Evolutionary conservation across 139 green algal genomes (phyloP).

Genomic region (Volvox africanus): DNA sequence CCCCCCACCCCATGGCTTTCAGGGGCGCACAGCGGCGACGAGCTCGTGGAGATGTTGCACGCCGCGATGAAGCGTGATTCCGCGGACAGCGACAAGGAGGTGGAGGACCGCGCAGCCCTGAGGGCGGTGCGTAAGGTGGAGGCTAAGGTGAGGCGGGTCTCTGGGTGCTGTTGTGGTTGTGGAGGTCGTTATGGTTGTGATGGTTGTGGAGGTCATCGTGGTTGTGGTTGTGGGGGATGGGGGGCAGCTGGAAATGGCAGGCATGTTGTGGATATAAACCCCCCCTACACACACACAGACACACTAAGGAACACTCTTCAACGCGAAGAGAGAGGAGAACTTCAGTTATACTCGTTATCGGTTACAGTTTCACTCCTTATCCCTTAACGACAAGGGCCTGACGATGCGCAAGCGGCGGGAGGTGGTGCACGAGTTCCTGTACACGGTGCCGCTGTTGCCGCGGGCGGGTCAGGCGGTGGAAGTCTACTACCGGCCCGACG

Average conservation of each 20-base stretch:
- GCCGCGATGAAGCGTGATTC: conserved; percentile 47
- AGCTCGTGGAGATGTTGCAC: conserved; percentile 50
- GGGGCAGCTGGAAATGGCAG: neutral
- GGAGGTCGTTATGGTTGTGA: no score
- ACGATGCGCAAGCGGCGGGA: conserved; percentile 70
- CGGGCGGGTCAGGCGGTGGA: conserved; percentile 63
- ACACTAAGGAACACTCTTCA: no score
- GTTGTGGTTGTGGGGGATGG: no score
- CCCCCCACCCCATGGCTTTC: neutral
- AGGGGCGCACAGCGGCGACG: conserved; percentile 46
- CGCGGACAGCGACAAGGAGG: conserved; percentile 47
- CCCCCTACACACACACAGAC: neutral
- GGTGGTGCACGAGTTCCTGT: conserved; percentile 81
- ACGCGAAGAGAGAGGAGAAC: no score
- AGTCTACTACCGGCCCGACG: conserved; percentile 42
- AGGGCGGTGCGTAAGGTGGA: conserved; percentile 70
- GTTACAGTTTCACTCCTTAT: neutral
- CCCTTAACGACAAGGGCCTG: conserved; percentile 53
- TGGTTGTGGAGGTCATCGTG: no score
- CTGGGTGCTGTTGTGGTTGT: no score
- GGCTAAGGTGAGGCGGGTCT: conserved; percentile 34
- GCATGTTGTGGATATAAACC: neutral
- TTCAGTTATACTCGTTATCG: no score
- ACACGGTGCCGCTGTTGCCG: conserved; percentile 78
- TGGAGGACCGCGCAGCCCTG: conserved; percentile 69